Evolutionary conservation across 2,329 filamentous ascomycete species (phyloP).

Genomic region (Exophiala mesophila): DNA sequence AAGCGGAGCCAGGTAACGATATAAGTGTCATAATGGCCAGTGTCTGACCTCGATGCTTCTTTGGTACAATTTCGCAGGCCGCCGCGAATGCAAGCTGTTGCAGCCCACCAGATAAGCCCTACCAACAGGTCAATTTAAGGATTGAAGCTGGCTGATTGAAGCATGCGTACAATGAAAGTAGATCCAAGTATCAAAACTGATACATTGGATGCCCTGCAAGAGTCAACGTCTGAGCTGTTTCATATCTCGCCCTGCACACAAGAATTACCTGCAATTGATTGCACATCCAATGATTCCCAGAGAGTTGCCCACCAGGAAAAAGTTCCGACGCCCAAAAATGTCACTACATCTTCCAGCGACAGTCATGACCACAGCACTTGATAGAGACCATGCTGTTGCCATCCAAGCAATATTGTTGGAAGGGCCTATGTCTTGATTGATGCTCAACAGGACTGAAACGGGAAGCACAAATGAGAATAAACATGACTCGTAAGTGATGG

Average conservation of each 20-base stretch:
- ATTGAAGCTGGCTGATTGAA: not conserved
- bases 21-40: conserved; percentile 12
- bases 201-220: conserved; percentile 6
- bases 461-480: conserved; percentile 13
- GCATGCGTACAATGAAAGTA: conserved; percentile 6
- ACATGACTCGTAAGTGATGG: conserved; percentile 12
- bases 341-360: conserved; percentile 14
- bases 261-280: conserved; percentile 3
- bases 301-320: conserved; percentile 9
- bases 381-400: conserved; percentile 10
- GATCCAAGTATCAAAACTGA: conserved; percentile 12
- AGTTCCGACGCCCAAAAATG: conserved; percentile 15
- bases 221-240: conserved; percentile 1
- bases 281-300: conserved; percentile 11
- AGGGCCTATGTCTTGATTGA: conserved; percentile 14
- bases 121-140: not conserved
- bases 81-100: conserved; percentile 15
- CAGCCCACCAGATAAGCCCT: conserved; percentile 8
- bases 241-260: not conserved
- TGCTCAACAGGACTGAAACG: conserved; percentile 7
- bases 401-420: conserved; percentile 9
- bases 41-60: conserved; percentile 14
- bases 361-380: conserved; percentile 7
- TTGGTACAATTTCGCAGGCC: conserved; percentile 14
- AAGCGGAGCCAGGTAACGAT: conserved; percentile 9